phyloP scores from a whole-genome alignment of 2,329 filamentous ascomycete genomes.

The Monosporascus cannonballus region DNA sequence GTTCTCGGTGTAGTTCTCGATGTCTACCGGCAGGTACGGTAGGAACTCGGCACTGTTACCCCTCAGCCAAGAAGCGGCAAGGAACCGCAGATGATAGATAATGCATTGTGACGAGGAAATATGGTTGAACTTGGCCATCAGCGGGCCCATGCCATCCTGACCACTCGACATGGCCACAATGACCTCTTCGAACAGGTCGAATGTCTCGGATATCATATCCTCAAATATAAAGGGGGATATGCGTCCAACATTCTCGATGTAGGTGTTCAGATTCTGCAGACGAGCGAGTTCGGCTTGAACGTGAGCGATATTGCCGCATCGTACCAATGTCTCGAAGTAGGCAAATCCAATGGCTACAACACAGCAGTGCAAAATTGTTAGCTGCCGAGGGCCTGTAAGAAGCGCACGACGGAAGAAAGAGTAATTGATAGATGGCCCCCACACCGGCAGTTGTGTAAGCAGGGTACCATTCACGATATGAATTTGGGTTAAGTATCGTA shows the following conservation, averaged over 20 bases:
- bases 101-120: constrained; percentile 61
- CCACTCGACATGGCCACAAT: constrained; percentile 53
- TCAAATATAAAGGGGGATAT: constrained; percentile 67
- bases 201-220: constrained; percentile 75
- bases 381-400: background rate
- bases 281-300: constrained; percentile 67
- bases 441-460: background rate
- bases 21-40: constrained; percentile 60
- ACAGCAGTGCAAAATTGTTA: constrained; percentile 5
- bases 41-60: constrained; percentile 63
- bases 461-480: background rate
- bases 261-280: constrained; percentile 63
- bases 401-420: background rate
- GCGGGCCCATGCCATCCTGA: constrained; percentile 44
- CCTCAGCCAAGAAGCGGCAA: constrained; percentile 82
- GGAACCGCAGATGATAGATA: constrained; percentile 77
- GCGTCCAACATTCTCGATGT: constrained; percentile 66
- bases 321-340: constrained; percentile 83
- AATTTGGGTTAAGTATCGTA: background rate
- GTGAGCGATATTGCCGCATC: constrained; percentile 55
- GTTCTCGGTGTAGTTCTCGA: constrained; percentile 52
- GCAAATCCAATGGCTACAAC: constrained; percentile 77
- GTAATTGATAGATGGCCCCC: background rate
- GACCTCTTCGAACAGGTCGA: constrained; percentile 60
- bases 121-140: constrained; percentile 71